These are phyloP conservation scores for Fusarium sp. DNA, from an alignment of 2,329 filamentous ascomycete genomes.

Conservation along the genomic window DNA sequence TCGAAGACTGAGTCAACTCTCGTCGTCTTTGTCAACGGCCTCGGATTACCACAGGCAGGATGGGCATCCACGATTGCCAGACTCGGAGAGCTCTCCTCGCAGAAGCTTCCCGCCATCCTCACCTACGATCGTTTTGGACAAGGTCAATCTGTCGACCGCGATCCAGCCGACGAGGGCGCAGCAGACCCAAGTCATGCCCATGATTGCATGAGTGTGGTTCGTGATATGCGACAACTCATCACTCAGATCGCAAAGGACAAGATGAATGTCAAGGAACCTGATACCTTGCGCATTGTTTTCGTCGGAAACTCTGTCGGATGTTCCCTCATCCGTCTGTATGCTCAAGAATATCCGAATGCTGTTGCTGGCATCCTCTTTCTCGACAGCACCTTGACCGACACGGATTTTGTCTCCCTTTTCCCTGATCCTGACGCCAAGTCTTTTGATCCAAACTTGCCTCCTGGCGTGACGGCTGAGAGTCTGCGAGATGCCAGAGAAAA, in stretches of 20 bases:
- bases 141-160: conserved; percentile 56
- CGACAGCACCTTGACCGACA: conserved; percentile 69
- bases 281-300: conserved; percentile 15
- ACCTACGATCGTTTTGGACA: conserved; percentile 71
- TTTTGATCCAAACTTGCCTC: conserved; percentile 53
- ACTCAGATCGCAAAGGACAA: conserved; percentile 10
- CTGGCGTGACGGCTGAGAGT: conserved; percentile 13
- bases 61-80: conserved; percentile 28
- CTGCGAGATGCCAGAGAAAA: conserved; percentile 21
- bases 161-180: conserved; percentile 57
- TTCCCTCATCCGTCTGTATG: conserved; percentile 61
- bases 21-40: conserved; percentile 41
- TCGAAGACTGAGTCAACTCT: neutral
- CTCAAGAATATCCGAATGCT: conserved; percentile 56
- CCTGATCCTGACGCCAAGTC: conserved; percentile 63
- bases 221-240: conserved; percentile 34
- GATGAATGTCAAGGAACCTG: neutral
- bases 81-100: neutral
- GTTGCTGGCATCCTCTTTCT: conserved; percentile 63
- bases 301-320: conserved; percentile 41
- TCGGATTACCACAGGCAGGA: conserved; percentile 31
- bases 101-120: conserved; percentile 54
- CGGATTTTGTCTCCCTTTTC: conserved; percentile 65
- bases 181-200: conserved; percentile 57
- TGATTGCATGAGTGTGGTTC: conserved; percentile 54